Base-by-base conservation (phyloP, 441 rosid species). In the Lepidium campestre region DNA sequence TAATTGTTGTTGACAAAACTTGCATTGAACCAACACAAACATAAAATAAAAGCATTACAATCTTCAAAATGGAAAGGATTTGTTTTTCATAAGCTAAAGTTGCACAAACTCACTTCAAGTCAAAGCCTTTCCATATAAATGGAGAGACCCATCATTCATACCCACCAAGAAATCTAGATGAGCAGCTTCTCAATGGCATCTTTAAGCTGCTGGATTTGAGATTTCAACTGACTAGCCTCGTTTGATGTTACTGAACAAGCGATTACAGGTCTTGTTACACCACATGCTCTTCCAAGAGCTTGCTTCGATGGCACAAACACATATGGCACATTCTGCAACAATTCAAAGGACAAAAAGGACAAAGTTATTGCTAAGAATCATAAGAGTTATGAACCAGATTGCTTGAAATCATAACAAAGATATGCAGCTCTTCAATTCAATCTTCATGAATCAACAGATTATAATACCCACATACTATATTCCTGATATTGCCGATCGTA, bases 181-280 rank as follows among this genome's bases (percentile, higher is more conserved):
- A 89, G 81, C n/a, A 93, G 93, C 85, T 91, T 93, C 81, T 93
- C 98, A 25, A 93, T 93, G 4, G 96, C 98, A 78, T 87, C 93
- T 88, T 87, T 93, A 62, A 93, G 93, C 5, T 87, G 86, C 67
- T 86, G 87, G 68, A 93, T 93, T 66, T 91, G 99, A 20, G 89
- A 42, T 62, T 85, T 93, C 84, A 91, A 73, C 70, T 89, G 97
- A 64, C 97, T 89, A 3, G 82, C 97, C 36, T 93, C 97, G 19
- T 91, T 91, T 14, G 96, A 68, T 13, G 92, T 87, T 62, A 93
- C 97, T 0, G 99, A 91, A 64, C 93, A 85, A 31, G 99, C 84
- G 49, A 93, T 91, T 25, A 91, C 99, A 6, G 96, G 87, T 76
- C 99, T 87, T 25, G 97, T 93, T 20, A 93, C 97, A n/a, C 99